A percentile compares a stretch with the other conserved stretches of the same genome.
Conservation (phyloP, 495 filamentous ascomycete genomes). For the Penicillium tannophilum region DNA sequence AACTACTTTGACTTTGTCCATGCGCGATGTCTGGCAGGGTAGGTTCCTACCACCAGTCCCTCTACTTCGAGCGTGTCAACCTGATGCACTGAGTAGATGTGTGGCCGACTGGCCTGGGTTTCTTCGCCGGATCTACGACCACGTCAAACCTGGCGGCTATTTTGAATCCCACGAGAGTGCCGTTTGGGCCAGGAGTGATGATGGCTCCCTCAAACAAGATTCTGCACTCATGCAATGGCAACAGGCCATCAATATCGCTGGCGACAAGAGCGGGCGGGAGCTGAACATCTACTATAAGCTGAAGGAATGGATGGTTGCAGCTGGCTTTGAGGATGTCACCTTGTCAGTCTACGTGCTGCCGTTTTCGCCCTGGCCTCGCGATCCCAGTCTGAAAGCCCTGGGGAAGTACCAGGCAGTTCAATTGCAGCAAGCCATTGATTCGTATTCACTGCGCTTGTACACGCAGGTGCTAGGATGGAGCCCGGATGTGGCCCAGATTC, state of each 20-base stretch:
- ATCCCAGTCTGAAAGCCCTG: conserved; percentile 64
- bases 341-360: conserved; percentile 61
- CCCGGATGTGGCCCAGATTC: conserved; percentile 19
- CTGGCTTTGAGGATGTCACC: conserved; percentile 61
- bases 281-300: conserved; percentile 46
- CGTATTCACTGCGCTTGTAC: conserved; percentile 56
- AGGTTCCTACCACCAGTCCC: neutral
- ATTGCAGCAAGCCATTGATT: conserved; percentile 58
- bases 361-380: conserved; percentile 66
- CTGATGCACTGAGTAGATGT: conserved; percentile 12
- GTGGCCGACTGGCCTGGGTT: conserved; percentile 23
- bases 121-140: conserved; percentile 30
- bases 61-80: too few species aligned
- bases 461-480: conserved; percentile 55
- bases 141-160: conserved; percentile 65
- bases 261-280: conserved; percentile 39
- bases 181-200: conserved; percentile 50
- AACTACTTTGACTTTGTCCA: conserved; percentile 34
- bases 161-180: conserved; percentile 61
- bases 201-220: conserved; percentile 45
- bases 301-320: conserved; percentile 37
- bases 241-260: conserved; percentile 25
- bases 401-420: conserved; percentile 62
- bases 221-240: conserved; percentile 53
- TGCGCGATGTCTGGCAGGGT: conserved; percentile 20